Evolutionary conservation across 345 rosid genomes (phyloP).

Genomic region (Moringa oleifera): DNA sequence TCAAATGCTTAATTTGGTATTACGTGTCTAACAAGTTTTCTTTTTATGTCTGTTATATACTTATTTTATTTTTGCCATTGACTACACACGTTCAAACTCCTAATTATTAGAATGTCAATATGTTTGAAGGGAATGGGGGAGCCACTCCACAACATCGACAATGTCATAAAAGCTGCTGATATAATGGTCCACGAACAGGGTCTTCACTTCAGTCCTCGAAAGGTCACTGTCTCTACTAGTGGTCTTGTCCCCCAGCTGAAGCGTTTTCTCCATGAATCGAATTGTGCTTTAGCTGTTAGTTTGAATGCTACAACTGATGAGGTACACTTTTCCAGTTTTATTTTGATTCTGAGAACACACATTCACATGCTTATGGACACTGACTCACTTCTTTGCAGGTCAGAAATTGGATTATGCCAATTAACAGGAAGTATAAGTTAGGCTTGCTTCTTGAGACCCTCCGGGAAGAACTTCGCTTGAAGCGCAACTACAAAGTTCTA

Average conservation of each 20-base stretch:
- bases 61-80: too few relatives aligned
- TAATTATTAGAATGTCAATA: not conserved
- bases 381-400: conserved; percentile 46
- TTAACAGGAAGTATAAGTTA: conserved; percentile 74
- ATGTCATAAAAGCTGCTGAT: conserved; percentile 75
- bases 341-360: not conserved
- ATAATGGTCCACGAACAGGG: conserved; percentile 87
- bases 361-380: not conserved
- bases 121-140: conserved; percentile 91
- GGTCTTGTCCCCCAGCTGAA: conserved; percentile 94
- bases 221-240: conserved; percentile 90
- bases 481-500: conserved; percentile 69
- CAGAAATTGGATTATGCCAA: conserved; percentile 95
- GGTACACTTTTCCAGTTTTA: conserved; percentile 33
- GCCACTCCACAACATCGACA: conserved; percentile 81
- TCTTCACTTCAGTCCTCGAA: conserved; percentile 91
- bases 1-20: too few relatives aligned
- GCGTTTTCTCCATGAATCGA: conserved; percentile 71
- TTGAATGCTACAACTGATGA: conserved; percentile 94
- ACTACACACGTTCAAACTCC: not conserved
- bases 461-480: conserved; percentile 56
- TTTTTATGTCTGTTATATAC: too few relatives aligned
- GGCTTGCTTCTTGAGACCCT: conserved; percentile 78
- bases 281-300: conserved; percentile 89
- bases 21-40: too few relatives aligned